phyloP scores from a whole-genome alignment of 2,329 filamentous ascomycete species.

The Lasiodiplodia hormozganensis region DNA sequence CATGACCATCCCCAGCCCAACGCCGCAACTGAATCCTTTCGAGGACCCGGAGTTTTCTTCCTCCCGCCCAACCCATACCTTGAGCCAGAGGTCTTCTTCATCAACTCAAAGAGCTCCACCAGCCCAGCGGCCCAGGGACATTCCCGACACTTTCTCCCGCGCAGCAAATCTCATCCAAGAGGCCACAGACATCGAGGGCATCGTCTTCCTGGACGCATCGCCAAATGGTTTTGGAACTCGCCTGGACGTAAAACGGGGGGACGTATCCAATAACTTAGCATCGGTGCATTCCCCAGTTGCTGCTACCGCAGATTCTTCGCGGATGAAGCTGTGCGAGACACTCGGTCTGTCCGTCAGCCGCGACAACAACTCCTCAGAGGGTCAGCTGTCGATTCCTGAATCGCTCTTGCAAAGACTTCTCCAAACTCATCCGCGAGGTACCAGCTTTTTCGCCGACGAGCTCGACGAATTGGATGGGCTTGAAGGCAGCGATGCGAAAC shows the following conservation, averaged over 20 bases:
- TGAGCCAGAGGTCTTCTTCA: background rate
- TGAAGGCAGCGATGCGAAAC: background rate
- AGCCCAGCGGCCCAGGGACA: background rate
- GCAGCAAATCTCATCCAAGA: conserved; percentile 48
- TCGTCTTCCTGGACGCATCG: conserved; percentile 45
- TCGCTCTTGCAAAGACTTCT: conserved; percentile 27
- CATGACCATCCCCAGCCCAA: background rate
- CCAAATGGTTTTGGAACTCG: conserved; percentile 1
- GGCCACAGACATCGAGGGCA: conserved; percentile 46
- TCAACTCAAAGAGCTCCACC: background rate
- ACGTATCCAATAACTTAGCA: background rate
- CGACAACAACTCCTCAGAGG: background rate
- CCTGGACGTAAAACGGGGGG: background rate
- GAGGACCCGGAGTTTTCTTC: background rate
- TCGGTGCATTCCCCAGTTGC: background rate
- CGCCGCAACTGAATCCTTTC: background rate
- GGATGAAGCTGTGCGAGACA: background rate
- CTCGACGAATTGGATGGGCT: background rate
- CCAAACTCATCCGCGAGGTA: conserved; percentile 25
- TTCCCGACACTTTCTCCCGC: conserved; percentile 36
- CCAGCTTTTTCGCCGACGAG: conserved; percentile 30
- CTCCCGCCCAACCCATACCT: background rate
- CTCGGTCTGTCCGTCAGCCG: background rate
- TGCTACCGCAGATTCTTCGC: background rate
- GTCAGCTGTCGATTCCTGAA: background rate